Evolutionary conservation across 140 eudicot species (phyloP).

Genomic region (Erigeron philadelphicus): DNA sequence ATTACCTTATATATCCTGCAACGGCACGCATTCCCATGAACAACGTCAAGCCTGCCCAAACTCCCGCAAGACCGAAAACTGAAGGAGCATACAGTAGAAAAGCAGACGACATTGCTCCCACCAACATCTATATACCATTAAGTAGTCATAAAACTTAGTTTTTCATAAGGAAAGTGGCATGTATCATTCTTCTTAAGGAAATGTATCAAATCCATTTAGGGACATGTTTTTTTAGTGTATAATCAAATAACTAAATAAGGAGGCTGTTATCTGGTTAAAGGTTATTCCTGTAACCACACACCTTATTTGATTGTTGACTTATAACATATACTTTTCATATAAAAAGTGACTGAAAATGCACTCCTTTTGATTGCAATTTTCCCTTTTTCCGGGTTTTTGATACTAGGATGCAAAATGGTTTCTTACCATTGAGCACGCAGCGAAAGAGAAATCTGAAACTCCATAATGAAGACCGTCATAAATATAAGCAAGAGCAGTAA

Average conservation of each 20-base stretch:
- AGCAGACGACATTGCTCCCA: conserved; percentile 66
- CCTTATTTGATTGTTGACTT: too few species aligned
- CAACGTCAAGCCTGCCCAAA: conserved; percentile 73
- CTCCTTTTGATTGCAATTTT: too few species aligned
- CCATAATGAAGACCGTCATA: conserved; percentile 84
- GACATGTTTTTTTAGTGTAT: too few species aligned
- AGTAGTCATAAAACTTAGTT: background rate
- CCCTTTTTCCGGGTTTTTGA: background rate
- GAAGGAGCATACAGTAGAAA: conserved; percentile 66
- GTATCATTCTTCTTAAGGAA: too few species aligned
- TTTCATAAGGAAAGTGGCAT: background rate
- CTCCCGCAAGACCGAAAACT: conserved; percentile 66
- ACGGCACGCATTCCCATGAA: conserved; percentile 68
- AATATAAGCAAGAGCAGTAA: conserved; percentile 68
- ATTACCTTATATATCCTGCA: conserved; percentile 67
- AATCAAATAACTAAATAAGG: too few species aligned
- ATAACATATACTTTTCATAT: too few species aligned
- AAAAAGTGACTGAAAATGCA: too few species aligned
- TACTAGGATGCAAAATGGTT: background rate
- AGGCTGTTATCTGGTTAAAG: too few species aligned
- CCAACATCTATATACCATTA: conserved; percentile 46
- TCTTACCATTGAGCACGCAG: conserved; percentile 18
- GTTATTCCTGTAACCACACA: too few species aligned
- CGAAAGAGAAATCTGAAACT: conserved; percentile 62
- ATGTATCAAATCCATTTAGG: too few species aligned